Conservation (phyloP, 768 basidiomycete genomes). For the Kwoniella bestiolae region DNA sequence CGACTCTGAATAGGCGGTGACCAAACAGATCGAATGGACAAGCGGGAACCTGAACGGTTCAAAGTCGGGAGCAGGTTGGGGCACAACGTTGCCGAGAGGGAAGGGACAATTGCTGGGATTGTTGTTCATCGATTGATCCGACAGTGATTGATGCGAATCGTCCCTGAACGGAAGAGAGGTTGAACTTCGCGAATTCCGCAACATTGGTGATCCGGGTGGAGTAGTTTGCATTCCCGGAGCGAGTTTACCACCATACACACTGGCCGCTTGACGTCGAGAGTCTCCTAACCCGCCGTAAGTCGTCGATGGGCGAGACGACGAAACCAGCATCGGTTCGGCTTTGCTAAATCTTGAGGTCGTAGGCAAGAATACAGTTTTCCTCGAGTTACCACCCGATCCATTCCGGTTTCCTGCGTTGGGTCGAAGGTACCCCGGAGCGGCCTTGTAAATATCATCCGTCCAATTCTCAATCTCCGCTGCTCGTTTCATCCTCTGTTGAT, state of each 20-base stretch:
- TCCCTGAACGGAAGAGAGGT: slow-evolving; percentile 69
- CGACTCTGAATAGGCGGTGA: slow-evolving; percentile 98
- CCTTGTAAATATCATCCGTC: slow-evolving; percentile 92
- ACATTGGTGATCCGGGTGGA: slow-evolving; percentile 73
- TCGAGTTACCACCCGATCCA: slow-evolving; percentile 61
- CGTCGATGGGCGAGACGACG: slow-evolving; percentile 51
- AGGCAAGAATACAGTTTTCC: slow-evolving; percentile 60
- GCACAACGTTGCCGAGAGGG: slow-evolving; percentile 84
- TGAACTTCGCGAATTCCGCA: slow-evolving; percentile 78
- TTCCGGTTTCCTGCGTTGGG: slow-evolving; percentile 80
- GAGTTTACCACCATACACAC: slow-evolving; percentile 58
- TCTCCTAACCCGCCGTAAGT: slow-evolving; percentile 50
- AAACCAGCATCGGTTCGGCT: slow-evolving; percentile 68
- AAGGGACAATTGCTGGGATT: slow-evolving; percentile 73
- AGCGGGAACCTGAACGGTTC: slow-evolving; percentile 97
- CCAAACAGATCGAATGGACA: slow-evolving; percentile 89
- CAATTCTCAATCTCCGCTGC: slow-evolving; percentile 92
- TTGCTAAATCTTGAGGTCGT: slow-evolving; percentile 65
- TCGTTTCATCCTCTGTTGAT: slow-evolving; percentile 86
- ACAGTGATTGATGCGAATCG: slow-evolving; percentile 54
- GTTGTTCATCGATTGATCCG: slow-evolving; percentile 36
- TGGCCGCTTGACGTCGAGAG: slow-evolving; percentile 59
- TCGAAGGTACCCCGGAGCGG: slow-evolving; percentile 86
- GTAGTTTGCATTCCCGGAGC: slow-evolving; percentile 63
- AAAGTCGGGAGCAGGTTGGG: slow-evolving; percentile 86